Base-by-base conservation (phyloP, 2,329 filamentous ascomycete species). In the Gnomoniopsis sp. region DNA sequence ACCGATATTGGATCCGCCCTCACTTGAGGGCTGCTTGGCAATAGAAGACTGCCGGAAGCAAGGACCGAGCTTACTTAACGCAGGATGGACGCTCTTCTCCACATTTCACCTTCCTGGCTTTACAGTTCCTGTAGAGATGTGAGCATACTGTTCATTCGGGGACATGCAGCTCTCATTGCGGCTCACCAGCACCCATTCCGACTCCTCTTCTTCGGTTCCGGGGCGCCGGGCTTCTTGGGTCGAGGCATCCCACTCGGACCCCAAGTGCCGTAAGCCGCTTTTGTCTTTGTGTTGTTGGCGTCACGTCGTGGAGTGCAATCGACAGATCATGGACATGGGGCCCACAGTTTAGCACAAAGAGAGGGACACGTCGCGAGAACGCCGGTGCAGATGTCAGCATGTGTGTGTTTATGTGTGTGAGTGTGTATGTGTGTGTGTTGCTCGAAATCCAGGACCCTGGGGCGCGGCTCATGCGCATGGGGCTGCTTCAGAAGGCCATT, bases 71-170 rank as follows among this genome's bases (percentile, higher is more conserved):
- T 65, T 75, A 80, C 78, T 91, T 92, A 51, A 81, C 68, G 72
- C 90, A 93, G 62, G 73, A 75, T 15, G 90, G 90, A 64, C 88
- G 88, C 69, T 89, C 87, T 71, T 93, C 90, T 63, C 88, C 89
- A 73, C 90, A 93, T 77, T 93, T 93, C 63, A 76, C 72, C 62
- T 76, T 93, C 61, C 88, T 83, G 63, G 83, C 82, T 75, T 93
- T 93, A 76, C 90, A 93, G 14, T 88, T 88, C 88, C 88, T 91
- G 57, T 49, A 21, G 21, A 50, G 33, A 43, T 19, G 30, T 63
- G 36, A 58, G 57, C 19, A 21, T 53, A 19, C 51, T 43, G 36
- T 49, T 22, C 21, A 17, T 19, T 15, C 12, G 15, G 22, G 38
- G 14, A 36, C 43, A 17, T 43, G 22, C 30, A 34, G 46, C 34